A percentile compares a stretch with the other conserved stretches of the same genome.
These are phyloP conservation scores for Botrytis porri DNA, from an alignment of 2,329 filamentous ascomycete genomes.

Conservation along the genomic window DNA sequence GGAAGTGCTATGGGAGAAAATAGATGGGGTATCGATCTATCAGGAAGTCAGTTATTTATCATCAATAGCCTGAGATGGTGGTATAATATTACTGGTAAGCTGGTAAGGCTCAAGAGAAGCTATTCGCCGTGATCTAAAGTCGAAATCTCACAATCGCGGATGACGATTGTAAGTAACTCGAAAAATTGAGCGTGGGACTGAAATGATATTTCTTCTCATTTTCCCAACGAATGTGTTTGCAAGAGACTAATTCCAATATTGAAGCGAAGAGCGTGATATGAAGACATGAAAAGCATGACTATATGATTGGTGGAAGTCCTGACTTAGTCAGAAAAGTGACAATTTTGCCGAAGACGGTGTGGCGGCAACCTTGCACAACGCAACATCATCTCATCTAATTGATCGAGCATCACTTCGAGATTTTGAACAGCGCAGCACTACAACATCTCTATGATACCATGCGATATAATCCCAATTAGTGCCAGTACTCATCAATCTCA, in stretches of 20 bases:
- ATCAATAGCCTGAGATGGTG: background rate
- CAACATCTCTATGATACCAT: background rate
- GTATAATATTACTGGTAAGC: background rate
- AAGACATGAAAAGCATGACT: background rate
- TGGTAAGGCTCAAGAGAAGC: background rate
- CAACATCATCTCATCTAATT: background rate
- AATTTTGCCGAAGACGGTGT: background rate
- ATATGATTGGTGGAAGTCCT: background rate
- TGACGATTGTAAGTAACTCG: background rate
- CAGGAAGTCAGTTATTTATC: background rate
- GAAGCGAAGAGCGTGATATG: background rate
- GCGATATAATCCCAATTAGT: background rate
- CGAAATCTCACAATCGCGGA: background rate
- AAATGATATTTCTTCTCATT: background rate
- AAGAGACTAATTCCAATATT: background rate
- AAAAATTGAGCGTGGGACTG: background rate
- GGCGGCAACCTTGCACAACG: background rate
- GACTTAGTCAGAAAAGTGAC: background rate
- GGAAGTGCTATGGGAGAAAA: no score
- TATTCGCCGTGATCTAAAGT: background rate
- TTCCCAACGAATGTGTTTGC: background rate
- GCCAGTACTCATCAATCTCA: background rate
- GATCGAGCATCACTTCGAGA: background rate
- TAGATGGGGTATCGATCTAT: accelerated
- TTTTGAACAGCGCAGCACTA: background rate